These are phyloP conservation scores for Cryptococcus sp. DNA, from an alignment of 1,284 basidiomycete species.

Conservation along the genomic window DNA sequence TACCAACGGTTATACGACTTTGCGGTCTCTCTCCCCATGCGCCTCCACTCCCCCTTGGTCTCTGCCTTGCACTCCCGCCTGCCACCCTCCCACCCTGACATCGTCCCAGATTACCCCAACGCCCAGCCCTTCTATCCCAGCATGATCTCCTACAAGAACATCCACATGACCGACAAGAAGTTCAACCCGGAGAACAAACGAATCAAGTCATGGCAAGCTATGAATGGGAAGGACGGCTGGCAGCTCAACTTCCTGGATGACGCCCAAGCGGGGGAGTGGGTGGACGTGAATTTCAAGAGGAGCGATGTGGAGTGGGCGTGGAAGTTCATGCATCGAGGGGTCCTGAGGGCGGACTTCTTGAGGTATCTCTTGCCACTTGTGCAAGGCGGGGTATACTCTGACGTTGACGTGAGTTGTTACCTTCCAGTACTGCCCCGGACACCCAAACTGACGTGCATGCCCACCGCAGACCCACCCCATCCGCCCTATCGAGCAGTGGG, in stretches of 20 bases:
- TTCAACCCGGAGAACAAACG: conserved; percentile 10
- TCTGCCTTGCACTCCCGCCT: conserved; percentile 18
- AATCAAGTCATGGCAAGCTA: conserved; percentile 22
- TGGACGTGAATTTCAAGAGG: conserved; percentile 27
- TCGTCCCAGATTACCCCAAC: conserved; percentile 8
- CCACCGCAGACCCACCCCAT: conserved; percentile 30
- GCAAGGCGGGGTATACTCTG: conserved; percentile 50
- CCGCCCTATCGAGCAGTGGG: conserved; percentile 44
- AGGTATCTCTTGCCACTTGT: conserved; percentile 49
- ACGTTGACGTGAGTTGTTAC: conserved; percentile 43
- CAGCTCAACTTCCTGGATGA: conserved; percentile 44
- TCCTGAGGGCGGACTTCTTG: conserved; percentile 50
- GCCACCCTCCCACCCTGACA: conserved; percentile 12
- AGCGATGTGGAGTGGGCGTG: conserved; percentile 43
- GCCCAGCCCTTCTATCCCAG: conserved; percentile 3
- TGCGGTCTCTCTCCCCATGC: conserved; percentile 11
- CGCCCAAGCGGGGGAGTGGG: conserved; percentile 35
- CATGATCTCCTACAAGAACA: conserved; percentile 35
- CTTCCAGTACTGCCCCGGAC: not conserved
- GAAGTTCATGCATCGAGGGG: conserved; percentile 41
- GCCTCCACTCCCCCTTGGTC: conserved; percentile 14
- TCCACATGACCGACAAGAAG: conserved; percentile 43
- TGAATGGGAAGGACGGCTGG: conserved; percentile 40
- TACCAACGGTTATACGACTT: conserved; percentile 24
- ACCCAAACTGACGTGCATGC: conserved; percentile 1